Conservation (phyloP, 495 filamentous ascomycete genomes). For the Ramalina peruviana region DNA sequence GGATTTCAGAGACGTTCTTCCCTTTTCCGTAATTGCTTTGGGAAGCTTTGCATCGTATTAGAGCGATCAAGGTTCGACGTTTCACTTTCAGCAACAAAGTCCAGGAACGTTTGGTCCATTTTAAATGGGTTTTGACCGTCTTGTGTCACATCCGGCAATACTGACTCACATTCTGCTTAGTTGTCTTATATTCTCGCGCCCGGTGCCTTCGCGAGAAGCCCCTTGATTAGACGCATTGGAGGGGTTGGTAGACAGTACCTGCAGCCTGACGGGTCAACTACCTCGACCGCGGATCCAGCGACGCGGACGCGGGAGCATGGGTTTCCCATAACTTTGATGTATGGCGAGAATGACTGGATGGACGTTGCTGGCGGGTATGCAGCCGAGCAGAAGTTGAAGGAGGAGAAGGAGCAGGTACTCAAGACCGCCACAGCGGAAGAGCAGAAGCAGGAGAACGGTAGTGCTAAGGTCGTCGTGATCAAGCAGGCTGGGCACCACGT, state of each 20-base stretch:
- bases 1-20: no score
- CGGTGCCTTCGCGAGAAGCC: constrained; percentile 80
- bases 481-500: constrained; percentile 80
- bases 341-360: constrained; percentile 98
- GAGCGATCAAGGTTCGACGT: no score
- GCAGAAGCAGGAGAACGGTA: constrained; percentile 55
- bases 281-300: constrained; percentile 14
- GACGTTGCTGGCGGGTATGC: constrained; percentile 76
- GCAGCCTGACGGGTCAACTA: constrained; percentile 15
- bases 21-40: no score
- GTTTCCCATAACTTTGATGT: constrained; percentile 79
- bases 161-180: no score
- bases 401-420: constrained; percentile 45
- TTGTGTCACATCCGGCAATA: no score
- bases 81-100: no score
- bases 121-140: no score
- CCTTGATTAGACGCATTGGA: constrained; percentile 73
- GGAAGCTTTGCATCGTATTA: no score
- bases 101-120: no score
- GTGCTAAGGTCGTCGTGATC: constrained; percentile 74
- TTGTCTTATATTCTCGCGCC: constrained; percentile 84
- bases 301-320: constrained; percentile 48
- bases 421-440: constrained; percentile 51
- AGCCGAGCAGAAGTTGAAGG: constrained; percentile 63
- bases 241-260: constrained; percentile 63